These are phyloP conservation scores for Bidens hawaiensis DNA, from an alignment of 140 eudicot species.

Conservation along the genomic window DNA sequence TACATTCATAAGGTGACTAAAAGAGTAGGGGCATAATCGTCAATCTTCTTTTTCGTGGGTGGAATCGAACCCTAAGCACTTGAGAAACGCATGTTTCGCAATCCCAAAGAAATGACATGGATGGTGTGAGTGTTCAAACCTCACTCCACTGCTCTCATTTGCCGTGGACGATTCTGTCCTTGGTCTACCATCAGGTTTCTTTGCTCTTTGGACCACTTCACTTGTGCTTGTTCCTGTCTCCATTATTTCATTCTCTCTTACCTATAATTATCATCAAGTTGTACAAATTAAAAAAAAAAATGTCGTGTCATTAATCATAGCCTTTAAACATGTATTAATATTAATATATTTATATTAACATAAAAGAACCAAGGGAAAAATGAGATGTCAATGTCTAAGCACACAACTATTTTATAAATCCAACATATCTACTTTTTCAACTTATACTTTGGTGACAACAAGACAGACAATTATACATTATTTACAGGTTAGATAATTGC, in stretches of 20 bases:
- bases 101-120: conserved; percentile 63
- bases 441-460: conserved; percentile 16
- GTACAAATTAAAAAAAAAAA: not conserved
- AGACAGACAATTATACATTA: conserved; percentile 18
- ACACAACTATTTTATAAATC: conserved; percentile 13
- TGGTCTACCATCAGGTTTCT: conserved; percentile 26
- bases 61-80: conserved; percentile 67
- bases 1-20: conserved; percentile 8
- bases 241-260: conserved; percentile 29
- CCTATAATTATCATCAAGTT: conserved; percentile 35
- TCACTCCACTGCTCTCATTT: conserved; percentile 14
- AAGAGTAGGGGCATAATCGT: conserved; percentile 8
- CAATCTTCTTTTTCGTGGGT: conserved; percentile 19
- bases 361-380: conserved; percentile 12
- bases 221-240: conserved; percentile 37
- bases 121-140: conserved; percentile 39
- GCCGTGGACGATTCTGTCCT: conserved; percentile 32
- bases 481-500: conserved; percentile 14
- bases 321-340: not conserved
- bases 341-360: conserved; percentile 3
- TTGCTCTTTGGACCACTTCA: conserved; percentile 26
- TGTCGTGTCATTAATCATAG: not conserved
- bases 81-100: conserved; percentile 61
- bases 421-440: conserved; percentile 14
- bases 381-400: conserved; percentile 20